Base-by-base conservation (phyloP, 163 green algal genomes). In the Scenedesmus sp. region DNA sequence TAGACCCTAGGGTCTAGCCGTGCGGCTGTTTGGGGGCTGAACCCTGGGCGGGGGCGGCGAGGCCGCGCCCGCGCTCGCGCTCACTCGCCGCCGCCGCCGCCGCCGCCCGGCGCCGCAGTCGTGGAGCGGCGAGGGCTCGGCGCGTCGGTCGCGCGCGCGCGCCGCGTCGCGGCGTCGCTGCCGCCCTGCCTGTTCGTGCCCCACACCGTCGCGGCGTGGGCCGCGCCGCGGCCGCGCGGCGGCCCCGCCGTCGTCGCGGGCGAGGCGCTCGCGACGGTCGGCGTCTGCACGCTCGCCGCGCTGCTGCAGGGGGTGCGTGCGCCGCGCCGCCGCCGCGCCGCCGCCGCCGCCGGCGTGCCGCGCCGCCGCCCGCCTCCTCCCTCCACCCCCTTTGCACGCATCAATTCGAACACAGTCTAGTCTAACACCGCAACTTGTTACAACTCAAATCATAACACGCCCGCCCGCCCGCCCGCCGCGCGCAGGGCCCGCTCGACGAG, bases 131-230 rank as follows among this genome's bases (percentile, higher is more conserved):
- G 79, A 51, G 63, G 67, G 28, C 81, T 86, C 62, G 74, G 85
- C 57, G 18, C 63, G 28, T 69, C 87, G 50, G 74, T 90, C 51
- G 53, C 87, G 64, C 71, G 89, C 13, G 78, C 77, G 2, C 81
- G 83, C 2, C 67, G 84, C 26, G 84, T 92, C 39, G 85, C 82
- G 1, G 72, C 80, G n/a, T 65, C 47, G 1, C 69, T 91, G 54
- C 76, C 85, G 60, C 78, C 84, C 7, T 84, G 58, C 70, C 78
- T 88, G 48, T 92, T 90, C 56, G 83, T 92, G 18, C 88, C 88
- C 7, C 63, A 82, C 26, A 63, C 28, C 22, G 63, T 82, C 4
- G 44, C 22, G 5, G 47, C 50, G 3, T 76, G 65, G 84, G 17
- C 64, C 36, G 5, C 53, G 50, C 39, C 24, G 36, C 70, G 39